phyloP scores from a whole-genome alignment of 2,329 filamentous ascomycete species.

The Aureobasidium pullulans region DNA sequence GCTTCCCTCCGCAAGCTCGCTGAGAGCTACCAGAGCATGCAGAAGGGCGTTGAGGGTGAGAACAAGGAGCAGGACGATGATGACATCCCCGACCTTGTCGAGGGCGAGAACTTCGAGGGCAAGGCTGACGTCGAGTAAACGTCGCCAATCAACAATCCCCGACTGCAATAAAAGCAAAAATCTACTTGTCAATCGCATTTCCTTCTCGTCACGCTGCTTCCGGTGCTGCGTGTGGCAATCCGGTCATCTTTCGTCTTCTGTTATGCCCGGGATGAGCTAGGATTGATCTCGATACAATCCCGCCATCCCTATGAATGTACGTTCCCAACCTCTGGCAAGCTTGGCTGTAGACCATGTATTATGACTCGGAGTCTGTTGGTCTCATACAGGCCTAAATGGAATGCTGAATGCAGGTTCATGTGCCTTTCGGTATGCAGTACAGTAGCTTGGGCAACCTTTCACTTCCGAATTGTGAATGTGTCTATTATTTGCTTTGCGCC shows the following conservation, averaged over 20 bases:
- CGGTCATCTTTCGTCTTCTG: not conserved
- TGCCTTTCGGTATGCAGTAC: not conserved
- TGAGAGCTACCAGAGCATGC: slow-evolving; percentile 98
- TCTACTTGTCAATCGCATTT: slow-evolving; percentile 10
- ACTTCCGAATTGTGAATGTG: not conserved
- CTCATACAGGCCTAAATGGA: not conserved
- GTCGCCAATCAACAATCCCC: not conserved
- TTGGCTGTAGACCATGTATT: not conserved
- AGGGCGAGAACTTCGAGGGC: slow-evolving; percentile 96
- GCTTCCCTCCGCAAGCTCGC: slow-evolving; percentile 96
- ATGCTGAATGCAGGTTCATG: not conserved
- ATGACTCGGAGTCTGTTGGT: not conserved
- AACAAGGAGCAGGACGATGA: slow-evolving; percentile 65
- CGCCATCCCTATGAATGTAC: not conserved
- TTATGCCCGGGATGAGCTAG: not conserved
- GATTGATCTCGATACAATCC: not conserved
- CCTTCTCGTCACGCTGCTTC: not conserved
- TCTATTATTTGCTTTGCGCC: too few species aligned
- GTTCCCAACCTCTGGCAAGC: not conserved
- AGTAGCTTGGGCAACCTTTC: not conserved
- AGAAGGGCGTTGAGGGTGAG: slow-evolving; percentile 78
- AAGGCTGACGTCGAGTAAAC: slow-evolving; percentile 74
- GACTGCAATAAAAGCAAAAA: slow-evolving; percentile 8
- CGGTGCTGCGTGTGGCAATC: not conserved
- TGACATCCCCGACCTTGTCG: slow-evolving; percentile 94